Base-by-base conservation (phyloP, 2,329 filamentous ascomycete genomes). In the Cordyceps fumosorosea region DNA sequence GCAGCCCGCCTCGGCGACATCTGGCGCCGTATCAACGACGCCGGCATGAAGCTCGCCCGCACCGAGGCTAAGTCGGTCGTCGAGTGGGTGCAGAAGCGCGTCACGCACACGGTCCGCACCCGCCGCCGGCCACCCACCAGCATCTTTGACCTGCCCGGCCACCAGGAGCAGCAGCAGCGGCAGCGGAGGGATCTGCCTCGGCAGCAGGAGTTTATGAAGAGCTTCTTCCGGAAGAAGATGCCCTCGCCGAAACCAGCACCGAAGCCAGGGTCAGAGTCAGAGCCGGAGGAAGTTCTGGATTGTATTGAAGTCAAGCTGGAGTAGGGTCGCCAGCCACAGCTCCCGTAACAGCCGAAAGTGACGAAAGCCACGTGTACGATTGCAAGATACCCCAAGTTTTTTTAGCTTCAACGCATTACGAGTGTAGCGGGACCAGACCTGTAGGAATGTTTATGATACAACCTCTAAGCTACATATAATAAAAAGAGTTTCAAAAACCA, bases 51-150 rank as follows among this genome's bases (percentile, higher is more conserved):
- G 24, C 79, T 95, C 63, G 82, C 83, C 18, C 83, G 89, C 34
- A 89, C 90, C 34, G 86, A 96, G 69, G 86, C 89, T 14, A 96
- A 96, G 74, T 86, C 86, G 60, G 81, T 82, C 12, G 79, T 96
- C 45, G 89, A 96, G 68, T 82, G 86, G 62, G 76, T 96, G n/a
- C 82, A 87, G 63, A 86, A 89, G 68, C 84, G 93, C 61, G 78
- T 97, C 16, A 76, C 86, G 53, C 86, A 89, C 70, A 82, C 84
- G 3, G 87, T 93, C 54, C 81, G 91, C 55, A 89, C 89, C 12
- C 83, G 82, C 66, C 80, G 78, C 52, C 81, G 77, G 56, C 78
- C 78, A 12, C 84, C 81, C 69, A 78, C 77, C 63, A 81, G 77
- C 66, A 78, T 84, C 5, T 84, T 82, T 66, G 79, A 80, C 32